Percentiles rank a stretch among this genome's conserved stretches.
Evolutionary conservation across 306 rosid species (phyloP).

Genomic region (Ormosia semicastrata): DNA sequence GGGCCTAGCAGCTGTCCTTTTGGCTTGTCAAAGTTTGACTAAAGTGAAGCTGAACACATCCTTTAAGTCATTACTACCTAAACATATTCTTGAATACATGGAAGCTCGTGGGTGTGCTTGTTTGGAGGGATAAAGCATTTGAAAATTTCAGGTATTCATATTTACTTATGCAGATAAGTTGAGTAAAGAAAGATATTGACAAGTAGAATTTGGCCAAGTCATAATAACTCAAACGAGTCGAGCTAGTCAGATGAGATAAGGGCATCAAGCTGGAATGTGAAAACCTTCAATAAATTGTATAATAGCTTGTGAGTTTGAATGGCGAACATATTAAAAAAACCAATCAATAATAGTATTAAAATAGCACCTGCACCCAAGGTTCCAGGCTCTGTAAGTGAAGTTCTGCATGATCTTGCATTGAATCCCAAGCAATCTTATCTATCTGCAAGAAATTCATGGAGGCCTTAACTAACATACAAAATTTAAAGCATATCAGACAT

Average conservation of each 20-base stretch:
- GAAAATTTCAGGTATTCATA: not conserved
- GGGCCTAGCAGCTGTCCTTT: constrained; percentile 60
- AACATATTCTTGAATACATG: constrained; percentile 44
- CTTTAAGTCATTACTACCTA: constrained; percentile 55
- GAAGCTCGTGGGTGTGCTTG: constrained; percentile 60
- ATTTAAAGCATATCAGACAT: constrained; percentile 27
- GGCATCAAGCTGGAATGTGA: not conserved
- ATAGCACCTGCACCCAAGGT: constrained; percentile 94
- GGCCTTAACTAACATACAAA: constrained; percentile 23
- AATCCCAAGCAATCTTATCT: constrained; percentile 87
- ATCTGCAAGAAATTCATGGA: constrained; percentile 57
- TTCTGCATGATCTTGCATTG: constrained; percentile 86
- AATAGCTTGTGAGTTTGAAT: constrained; percentile 1
- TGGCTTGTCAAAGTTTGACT: constrained; percentile 49
- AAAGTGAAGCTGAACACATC: constrained; percentile 64
- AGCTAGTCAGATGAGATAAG: constrained; percentile 6
- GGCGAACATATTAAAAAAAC: constrained; percentile 11
- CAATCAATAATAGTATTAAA: constrained; percentile 9
- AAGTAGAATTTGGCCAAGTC: constrained; percentile 7
- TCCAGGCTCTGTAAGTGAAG: constrained; percentile 90
- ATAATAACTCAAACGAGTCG: not conserved
- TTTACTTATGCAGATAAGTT: not conserved
- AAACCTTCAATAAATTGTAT: constrained; percentile 2
- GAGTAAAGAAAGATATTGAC: constrained; percentile 11
- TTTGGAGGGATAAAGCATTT: constrained; percentile 55